These are phyloP conservation scores for Beta vulgaris DNA, from an alignment of 148 eudicot genomes.

Conservation along the genomic window DNA sequence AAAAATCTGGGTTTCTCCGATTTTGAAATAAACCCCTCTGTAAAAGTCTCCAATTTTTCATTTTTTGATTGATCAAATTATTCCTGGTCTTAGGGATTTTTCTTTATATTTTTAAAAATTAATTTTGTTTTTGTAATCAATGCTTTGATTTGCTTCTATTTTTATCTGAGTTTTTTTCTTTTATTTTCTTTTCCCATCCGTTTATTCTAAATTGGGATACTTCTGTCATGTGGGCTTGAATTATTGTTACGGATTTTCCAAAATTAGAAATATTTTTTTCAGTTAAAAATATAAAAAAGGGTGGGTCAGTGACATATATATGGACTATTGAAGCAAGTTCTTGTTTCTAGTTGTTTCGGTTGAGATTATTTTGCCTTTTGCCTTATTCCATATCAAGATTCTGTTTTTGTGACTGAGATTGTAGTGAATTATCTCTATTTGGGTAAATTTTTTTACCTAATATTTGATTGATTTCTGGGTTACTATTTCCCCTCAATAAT, in stretches of 20 bases:
- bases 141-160: conserved; percentile 5
- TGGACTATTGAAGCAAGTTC: conserved; percentile 6
- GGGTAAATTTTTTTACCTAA: background rate
- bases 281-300: conserved; percentile 6
- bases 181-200: background rate
- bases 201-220: conserved; percentile 16
- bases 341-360: conserved; percentile 21
- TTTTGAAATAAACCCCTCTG: background rate
- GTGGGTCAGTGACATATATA: background rate
- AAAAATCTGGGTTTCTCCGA: conserved; percentile 24
- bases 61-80: conserved; percentile 24
- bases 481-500: too few relatives aligned
- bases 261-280: conserved; percentile 11
- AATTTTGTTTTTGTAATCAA: background rate
- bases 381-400: conserved; percentile 2
- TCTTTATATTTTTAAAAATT: background rate
- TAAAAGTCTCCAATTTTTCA: conserved; percentile 15
- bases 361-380: conserved; percentile 17
- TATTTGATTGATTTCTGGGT: conserved; percentile 15
- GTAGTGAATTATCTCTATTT: background rate
- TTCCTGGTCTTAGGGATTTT: conserved; percentile 1
- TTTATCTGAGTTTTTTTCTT: background rate
- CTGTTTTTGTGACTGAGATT: conserved; percentile 13
- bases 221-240: conserved; percentile 15
- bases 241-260: conserved; percentile 26